Evolutionary conservation across 768 basidiomycete species (phyloP), one percentile per base, ranked within the genome.

Genomic region (Leccinum obscurum): DNA sequence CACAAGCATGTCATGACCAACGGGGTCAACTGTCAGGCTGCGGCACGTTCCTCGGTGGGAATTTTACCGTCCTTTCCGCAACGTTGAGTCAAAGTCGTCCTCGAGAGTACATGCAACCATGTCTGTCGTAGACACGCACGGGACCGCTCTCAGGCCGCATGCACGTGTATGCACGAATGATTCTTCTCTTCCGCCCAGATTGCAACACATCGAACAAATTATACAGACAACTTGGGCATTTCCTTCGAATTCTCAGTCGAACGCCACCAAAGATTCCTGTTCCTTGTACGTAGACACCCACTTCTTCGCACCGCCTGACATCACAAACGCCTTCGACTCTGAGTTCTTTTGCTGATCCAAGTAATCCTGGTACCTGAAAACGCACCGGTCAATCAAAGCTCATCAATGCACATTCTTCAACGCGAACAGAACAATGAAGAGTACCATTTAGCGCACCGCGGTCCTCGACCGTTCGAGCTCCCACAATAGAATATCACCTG

Each of bases 381-480:
- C 17, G 10, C 39, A 26, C 54, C 10, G 10, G 49, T 51, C 17
- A 57, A 52, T 46, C 22, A 9, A 32, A 46, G 15, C 11, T 26
- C 14, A 9, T 8, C 11, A 22, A 41, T 48, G 3, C 10, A 15
- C 13, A 17, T 22, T 26, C 1, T 37, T 35, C 5, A 57, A 24
- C 75, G 34, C 68, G 41, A 20, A 20, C 41, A 44, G n/a, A 44
- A 44, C 41, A 44, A 44, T 44, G 5, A 44, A n/a, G 17, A 44
- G 10, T 44, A 84, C 85, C 84, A 86, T 68, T 78, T 80, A 20
- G 83, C 84, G 69, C 80, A 83, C 13, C 84, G 75, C 15, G 84
- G 83, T 1, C 76, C 84, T 30, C 85, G 74, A 17, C 83, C 83
- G 46, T 74, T 72, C 1, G 82, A 84, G 63, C 81, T 80, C 46